Conservation (phyloP, 2,329 filamentous ascomycete genomes). For the Hypoxylon sp. region DNA sequence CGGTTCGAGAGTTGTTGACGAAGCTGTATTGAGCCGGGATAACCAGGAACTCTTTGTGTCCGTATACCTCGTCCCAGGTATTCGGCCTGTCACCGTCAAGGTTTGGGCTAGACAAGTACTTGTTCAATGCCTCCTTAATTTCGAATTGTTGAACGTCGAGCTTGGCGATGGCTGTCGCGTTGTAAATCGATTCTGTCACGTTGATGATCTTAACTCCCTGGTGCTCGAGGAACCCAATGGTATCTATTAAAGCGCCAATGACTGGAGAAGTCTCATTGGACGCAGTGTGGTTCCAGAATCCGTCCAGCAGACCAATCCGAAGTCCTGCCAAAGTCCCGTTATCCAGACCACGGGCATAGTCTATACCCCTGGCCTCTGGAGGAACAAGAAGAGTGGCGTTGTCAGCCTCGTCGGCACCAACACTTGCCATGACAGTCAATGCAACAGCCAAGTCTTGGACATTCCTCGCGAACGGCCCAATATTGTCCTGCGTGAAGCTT, state of each 20-base stretch:
- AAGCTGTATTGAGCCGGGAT: constrained; percentile 70
- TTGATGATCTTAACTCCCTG: constrained; percentile 65
- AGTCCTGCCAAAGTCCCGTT: constrained; percentile 47
- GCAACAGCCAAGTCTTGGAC: constrained; percentile 64
- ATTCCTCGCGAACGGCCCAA: constrained; percentile 67
- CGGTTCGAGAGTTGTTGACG: constrained; percentile 63
- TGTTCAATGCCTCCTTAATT: constrained; percentile 67
- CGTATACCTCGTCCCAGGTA: constrained; percentile 64
- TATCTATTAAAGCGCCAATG: constrained; percentile 64
- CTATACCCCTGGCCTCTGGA: constrained; percentile 54
- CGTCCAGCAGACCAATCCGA: constrained; percentile 56
- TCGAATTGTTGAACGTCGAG: constrained; percentile 74
- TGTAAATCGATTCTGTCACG: constrained; percentile 64
- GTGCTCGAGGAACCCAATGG: constrained; percentile 59
- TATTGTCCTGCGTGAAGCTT: constrained; percentile 67
- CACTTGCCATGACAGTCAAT: constrained; percentile 65
- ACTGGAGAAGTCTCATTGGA: constrained; percentile 69
- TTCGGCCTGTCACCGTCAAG: constrained; percentile 59
- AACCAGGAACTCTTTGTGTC: constrained; percentile 67
- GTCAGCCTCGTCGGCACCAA: constrained; percentile 64
- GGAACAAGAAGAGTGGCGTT: constrained; percentile 66
- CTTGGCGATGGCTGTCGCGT: constrained; percentile 62
- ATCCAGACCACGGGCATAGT: constrained; percentile 61
- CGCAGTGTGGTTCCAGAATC: constrained; percentile 68
- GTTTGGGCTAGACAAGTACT: constrained; percentile 64